These are phyloP conservation scores for Boechera retrofracta DNA, from an alignment of 345 rosid species.

Conservation along the genomic window DNA sequence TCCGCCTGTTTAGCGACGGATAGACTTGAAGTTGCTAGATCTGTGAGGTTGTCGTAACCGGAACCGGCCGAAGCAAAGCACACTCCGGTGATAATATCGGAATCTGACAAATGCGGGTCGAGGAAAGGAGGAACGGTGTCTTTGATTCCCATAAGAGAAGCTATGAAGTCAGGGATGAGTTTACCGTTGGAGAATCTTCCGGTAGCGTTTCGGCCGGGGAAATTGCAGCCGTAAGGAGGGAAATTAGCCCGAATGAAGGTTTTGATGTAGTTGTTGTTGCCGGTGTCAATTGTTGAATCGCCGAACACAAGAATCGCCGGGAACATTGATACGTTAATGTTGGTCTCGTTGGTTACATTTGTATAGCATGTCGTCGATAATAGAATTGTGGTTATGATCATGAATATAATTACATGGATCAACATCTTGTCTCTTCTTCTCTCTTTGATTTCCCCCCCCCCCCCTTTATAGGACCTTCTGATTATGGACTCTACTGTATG, in stretches of 20 bases:
- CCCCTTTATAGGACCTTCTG: background rate
- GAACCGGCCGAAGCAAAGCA: constrained; percentile 48
- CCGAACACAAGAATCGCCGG: constrained; percentile 47
- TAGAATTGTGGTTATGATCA: constrained; percentile 9
- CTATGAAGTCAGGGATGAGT: constrained; percentile 42
- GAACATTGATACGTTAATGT: constrained; percentile 30
- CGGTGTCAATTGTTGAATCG: constrained; percentile 46
- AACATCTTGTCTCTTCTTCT: constrained; percentile 25
- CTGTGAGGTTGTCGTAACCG: constrained; percentile 39
- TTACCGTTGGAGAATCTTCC: constrained; percentile 50
- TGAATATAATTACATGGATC: constrained; percentile 18
- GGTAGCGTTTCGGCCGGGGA: constrained; percentile 41
- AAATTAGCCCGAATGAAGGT: constrained; percentile 29
- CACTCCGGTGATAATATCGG: constrained; percentile 40
- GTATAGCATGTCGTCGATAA: constrained; percentile 30
- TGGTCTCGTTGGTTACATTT: constrained; percentile 16
- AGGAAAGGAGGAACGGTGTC: constrained; percentile 46
- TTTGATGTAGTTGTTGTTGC: constrained; percentile 44
- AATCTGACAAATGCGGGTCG: constrained; percentile 31
- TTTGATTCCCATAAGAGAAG: constrained; percentile 43
- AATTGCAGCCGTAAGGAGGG: constrained; percentile 47
- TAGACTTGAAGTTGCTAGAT: constrained; percentile 37
- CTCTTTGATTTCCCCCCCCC: background rate
- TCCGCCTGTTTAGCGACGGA: constrained; percentile 53
- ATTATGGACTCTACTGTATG: background rate